These are phyloP conservation scores for Millerozyma miso DNA, from an alignment of 805 yeast species.

Conservation along the genomic window DNA sequence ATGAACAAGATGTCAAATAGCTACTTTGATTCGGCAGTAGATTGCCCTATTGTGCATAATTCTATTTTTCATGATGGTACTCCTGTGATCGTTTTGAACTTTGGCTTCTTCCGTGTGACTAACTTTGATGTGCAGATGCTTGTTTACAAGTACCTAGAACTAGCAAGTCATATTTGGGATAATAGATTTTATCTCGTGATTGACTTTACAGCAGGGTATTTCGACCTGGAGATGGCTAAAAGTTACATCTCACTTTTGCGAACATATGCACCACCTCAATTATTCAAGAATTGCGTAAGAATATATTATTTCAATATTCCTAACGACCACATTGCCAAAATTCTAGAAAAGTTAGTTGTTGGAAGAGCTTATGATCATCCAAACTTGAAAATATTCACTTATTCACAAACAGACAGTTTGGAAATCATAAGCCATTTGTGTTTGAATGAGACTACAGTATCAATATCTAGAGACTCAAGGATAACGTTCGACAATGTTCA, in stretches of 20 bases:
- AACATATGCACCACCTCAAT: slow-evolving; percentile 48
- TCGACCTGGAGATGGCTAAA: slow-evolving; percentile 17
- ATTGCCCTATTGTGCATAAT: slow-evolving; percentile 50
- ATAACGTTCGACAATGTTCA: slow-evolving; percentile 35
- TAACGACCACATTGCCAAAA: slow-evolving; percentile 15
- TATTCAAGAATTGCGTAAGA: slow-evolving; percentile 49
- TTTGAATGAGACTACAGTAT: slow-evolving; percentile 29
- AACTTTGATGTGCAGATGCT: slow-evolving; percentile 44
- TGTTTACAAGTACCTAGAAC: slow-evolving; percentile 58
- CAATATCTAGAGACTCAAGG: slow-evolving; percentile 34
- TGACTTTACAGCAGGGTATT: slow-evolving; percentile 64
- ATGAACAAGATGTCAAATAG: slow-evolving; percentile 63
- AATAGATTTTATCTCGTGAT: slow-evolving; percentile 56
- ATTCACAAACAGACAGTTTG: slow-evolving; percentile 30
- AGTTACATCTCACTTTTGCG: slow-evolving; percentile 32
- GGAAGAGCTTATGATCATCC: slow-evolving; percentile 15
- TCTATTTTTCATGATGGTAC: slow-evolving; percentile 69
- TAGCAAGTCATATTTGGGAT: slow-evolving; percentile 68
- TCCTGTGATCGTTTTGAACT: slow-evolving; percentile 59
- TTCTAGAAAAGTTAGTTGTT: slow-evolving; percentile 19
- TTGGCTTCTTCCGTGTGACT: slow-evolving; percentile 28
- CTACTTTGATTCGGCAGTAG: slow-evolving; percentile 43
- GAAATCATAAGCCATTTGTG: slow-evolving; percentile 33
- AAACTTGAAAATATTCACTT: slow-evolving; percentile 22
- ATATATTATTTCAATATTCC: slow-evolving; percentile 52